Evolutionary conservation across 2,329 filamentous ascomycete species (phyloP), one percentile per base, ranked within the genome.

Genomic region (Cladophialophora immunda): DNA sequence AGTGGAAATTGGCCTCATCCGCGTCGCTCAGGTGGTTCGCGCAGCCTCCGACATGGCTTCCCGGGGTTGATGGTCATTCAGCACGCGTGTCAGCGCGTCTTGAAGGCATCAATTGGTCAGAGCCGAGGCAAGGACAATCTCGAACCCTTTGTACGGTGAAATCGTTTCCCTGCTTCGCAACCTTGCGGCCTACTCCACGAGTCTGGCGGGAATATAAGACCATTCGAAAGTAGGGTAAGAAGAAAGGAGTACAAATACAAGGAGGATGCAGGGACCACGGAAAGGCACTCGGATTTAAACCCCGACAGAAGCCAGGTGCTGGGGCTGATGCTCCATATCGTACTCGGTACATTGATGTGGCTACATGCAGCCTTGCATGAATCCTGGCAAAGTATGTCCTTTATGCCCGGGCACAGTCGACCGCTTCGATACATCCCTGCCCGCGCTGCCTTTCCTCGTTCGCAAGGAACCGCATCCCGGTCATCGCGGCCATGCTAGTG

Each of bases 1-100:
- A 11, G 38, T n/a, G 61, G 61, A 64, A 64, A 64, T 64, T 64
- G 54, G 60, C n/a, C 17, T 55, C 34, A 47, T 55, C 60, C 32
- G 25, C 60, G 29, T 62, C 60, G 7, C 50, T 56, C 27, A 47
- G 41, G 36, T 61, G 41, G 27, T 27, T 54, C 58, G 11, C 11
- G 45, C 47, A 54, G 32, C 54, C 27, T 32, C 60, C 34, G n/a
- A 38, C 19, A 36, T 27, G 22, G 15, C 22, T 53, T 61, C 47
- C 22, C 30, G 22, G 45, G 47, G 45, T 53, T 30, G 47, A 32
- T 34, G 36, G n/a, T 29, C 45, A 29, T 22, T 27, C 30, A 50
- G 36, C 52, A 57, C 61, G 53, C 61, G 52, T 57, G 25, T 30
- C 47, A 61, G 58, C 58, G 58, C 58, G 58, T 61, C 27, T n/a